Percentiles rank a stretch among this genome's conserved stretches.
These are phyloP conservation scores for Lipomyces kockii DNA, from an alignment of 805 yeast species.

Conservation along the genomic window DNA sequence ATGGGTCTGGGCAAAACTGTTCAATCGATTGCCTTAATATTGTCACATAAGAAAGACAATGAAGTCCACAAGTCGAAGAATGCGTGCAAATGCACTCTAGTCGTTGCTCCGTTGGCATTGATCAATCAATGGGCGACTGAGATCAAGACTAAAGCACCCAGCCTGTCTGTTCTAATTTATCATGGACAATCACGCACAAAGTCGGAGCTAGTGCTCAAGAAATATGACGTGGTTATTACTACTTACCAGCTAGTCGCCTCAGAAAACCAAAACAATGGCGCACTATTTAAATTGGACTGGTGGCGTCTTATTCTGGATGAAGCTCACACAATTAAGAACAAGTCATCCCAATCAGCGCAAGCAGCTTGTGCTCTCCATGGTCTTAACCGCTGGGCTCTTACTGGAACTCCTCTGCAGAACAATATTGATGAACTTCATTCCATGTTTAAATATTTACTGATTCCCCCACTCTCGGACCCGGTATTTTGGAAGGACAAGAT, in stretches of 20 bases:
- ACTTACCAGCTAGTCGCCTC: constrained; percentile 78
- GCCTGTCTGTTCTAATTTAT: constrained; percentile 39
- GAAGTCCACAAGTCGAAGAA: constrained; percentile 46
- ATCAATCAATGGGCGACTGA: constrained; percentile 52
- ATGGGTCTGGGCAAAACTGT: constrained; percentile 91
- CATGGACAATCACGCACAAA: constrained; percentile 48
- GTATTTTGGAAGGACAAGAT: constrained; percentile 41
- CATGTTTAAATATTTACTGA: constrained; percentile 50
- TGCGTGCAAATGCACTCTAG: constrained; percentile 46
- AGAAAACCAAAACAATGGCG: constrained; percentile 39
- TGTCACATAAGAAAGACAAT: constrained; percentile 50
- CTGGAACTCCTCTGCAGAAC: constrained; percentile 72
- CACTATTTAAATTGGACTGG: constrained; percentile 47
- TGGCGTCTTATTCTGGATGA: constrained; percentile 68
- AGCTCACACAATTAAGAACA: constrained; percentile 65
- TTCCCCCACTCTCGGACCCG: constrained; percentile 40
- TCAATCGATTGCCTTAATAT: constrained; percentile 70
- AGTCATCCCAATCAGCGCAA: constrained; percentile 51
- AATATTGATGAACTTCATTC: constrained; percentile 58
- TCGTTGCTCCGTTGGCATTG: constrained; percentile 52
- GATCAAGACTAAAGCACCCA: constrained; percentile 45
- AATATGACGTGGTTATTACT: constrained; percentile 81
- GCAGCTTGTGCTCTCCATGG: constrained; percentile 53
- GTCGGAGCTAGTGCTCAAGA: constrained; percentile 36
- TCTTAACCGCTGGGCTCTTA: constrained; percentile 59